Evolutionary conservation across 441 rosid genomes (phyloP).

Genomic region (Mallotus japonicus): DNA sequence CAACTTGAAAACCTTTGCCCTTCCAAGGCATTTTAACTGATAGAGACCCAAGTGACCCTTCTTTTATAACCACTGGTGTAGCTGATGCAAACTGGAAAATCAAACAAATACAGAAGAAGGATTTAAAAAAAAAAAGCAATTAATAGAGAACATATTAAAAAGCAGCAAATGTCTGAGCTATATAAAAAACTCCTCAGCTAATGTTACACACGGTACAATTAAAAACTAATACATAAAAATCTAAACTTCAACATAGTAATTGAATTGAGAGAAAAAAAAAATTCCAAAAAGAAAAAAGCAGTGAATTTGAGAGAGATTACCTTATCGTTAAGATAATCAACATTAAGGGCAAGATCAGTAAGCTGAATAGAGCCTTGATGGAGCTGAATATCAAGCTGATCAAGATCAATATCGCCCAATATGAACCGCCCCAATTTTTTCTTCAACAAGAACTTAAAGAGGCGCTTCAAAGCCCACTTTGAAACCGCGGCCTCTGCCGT

Average conservation of each 20-base stretch:
- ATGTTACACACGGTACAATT: too few relatives aligned
- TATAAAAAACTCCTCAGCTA: too few relatives aligned
- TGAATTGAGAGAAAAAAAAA: neutral
- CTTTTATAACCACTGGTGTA: slow-evolving; percentile 67
- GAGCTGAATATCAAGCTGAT: slow-evolving; percentile 96
- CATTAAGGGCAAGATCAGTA: slow-evolving; percentile 83
- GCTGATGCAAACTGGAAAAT: slow-evolving; percentile 60
- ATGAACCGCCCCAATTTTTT: slow-evolving; percentile 87
- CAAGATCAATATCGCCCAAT: slow-evolving; percentile 87
- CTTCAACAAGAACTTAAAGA: slow-evolving; percentile 81
- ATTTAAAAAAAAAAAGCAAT: neutral
- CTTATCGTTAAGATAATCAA: slow-evolving; percentile 77
- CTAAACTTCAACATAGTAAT: too few relatives aligned
- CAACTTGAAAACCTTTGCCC: slow-evolving; percentile 79
- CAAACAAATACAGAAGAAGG: neutral
- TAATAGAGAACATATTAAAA: neutral
- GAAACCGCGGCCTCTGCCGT: slow-evolving; percentile 81
- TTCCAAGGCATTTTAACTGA: slow-evolving; percentile 86
- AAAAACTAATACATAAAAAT: too few relatives aligned
- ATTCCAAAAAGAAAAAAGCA: neutral
- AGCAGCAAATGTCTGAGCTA: too few relatives aligned
- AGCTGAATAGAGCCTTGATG: slow-evolving; percentile 74
- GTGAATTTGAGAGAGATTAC: slow-evolving; percentile 28
- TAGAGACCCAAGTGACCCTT: slow-evolving; percentile 93
- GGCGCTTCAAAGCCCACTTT: slow-evolving; percentile 88